Evolutionary conservation across 148 eudicot species (phyloP), one percentile per base, ranked within the genome.

Genomic region (Beta vulgaris): DNA sequence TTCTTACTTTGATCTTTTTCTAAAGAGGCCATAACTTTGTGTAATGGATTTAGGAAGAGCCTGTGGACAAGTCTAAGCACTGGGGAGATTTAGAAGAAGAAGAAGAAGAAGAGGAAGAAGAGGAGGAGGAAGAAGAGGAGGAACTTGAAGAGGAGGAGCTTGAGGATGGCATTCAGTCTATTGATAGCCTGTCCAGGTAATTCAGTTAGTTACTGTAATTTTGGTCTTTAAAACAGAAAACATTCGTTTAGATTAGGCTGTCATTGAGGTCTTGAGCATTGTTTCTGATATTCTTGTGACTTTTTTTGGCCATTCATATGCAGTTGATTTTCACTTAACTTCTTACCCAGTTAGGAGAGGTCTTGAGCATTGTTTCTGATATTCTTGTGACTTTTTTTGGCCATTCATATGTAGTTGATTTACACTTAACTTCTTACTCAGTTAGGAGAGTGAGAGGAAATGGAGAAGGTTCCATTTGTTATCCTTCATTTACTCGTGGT

Each of bases 1-100:
- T 12, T 40, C 68, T 42, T 32, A 37, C 53, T 36, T 40, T 14
- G 4, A 28, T 37, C 7, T 65, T 29, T 37, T 54, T 7, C 1
- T 18, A 0, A 35, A 53, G 53, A 54, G 11, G 12, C 37, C 28
- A 60, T 7, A 40, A 46, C 44, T 39, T 32, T 75, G 59, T 19
- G 26, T 35, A 14, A 43, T 76, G 63, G 53, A 15, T 63, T 59
- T 80, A 93, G 98, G 98, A 93, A 72, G 98, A 93, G 79, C 98
- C 98, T 26, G 87, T 91, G 77, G 98, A 93, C 80, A 93, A 93
- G 83, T 81, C 88, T 18, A 93, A 93, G 77, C 98, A 91, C 74
- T 93, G 98, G 98, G 98, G 98, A 74, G 98, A 93, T 76, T 77
- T 93, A 85, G 98, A 93, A 83, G 98, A 93, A 77, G 97, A 91